These are phyloP conservation scores for Saccharomycopsis capsularis DNA, from an alignment of 805 yeast species.

Conservation along the genomic window DNA sequence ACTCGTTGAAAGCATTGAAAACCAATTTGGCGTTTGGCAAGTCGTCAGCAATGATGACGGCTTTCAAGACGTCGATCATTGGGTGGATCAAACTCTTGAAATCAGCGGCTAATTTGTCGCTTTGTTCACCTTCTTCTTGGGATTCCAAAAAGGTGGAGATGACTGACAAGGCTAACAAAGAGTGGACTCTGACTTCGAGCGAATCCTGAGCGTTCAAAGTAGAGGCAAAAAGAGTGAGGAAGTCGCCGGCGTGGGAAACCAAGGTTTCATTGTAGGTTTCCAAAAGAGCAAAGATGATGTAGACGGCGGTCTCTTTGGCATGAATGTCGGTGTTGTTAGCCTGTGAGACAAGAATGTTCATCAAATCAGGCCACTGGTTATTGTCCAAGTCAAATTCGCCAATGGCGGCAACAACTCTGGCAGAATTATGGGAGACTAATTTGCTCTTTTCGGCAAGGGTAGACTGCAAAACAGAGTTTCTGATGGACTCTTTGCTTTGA, in stretches of 20 bases:
- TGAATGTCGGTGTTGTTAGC: constrained; percentile 48
- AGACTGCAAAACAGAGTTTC: constrained; percentile 58
- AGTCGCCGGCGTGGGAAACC: constrained; percentile 51
- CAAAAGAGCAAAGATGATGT: constrained; percentile 66
- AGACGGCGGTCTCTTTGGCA: constrained; percentile 76
- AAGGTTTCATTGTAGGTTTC: constrained; percentile 61
- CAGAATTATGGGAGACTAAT: constrained; percentile 77
- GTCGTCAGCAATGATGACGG: constrained; percentile 65
- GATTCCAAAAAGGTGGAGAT: constrained; percentile 65
- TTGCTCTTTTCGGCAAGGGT: constrained; percentile 60
- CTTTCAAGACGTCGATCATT: constrained; percentile 75
- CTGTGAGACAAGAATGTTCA: constrained; percentile 63
- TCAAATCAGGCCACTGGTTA: constrained; percentile 64
- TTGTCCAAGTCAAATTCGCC: constrained; percentile 68
- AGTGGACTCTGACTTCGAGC: constrained; percentile 69
- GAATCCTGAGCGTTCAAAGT: constrained; percentile 56
- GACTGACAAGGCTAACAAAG: constrained; percentile 68
- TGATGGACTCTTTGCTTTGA: constrained; percentile 50
- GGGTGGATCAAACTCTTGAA: constrained; percentile 68
- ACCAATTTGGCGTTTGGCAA: constrained; percentile 62
- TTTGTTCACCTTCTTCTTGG: constrained; percentile 40
- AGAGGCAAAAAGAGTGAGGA: constrained; percentile 61
- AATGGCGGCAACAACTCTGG: constrained; percentile 84
- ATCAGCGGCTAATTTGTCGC: constrained; percentile 40
- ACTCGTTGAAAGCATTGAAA: constrained; percentile 78